A percentile compares a stretch with the other conserved stretches of the same genome.
These are phyloP conservation scores for Fusarium euwallaceae DNA, from an alignment of 2,329 filamentous ascomycete species.

Conservation along the genomic window DNA sequence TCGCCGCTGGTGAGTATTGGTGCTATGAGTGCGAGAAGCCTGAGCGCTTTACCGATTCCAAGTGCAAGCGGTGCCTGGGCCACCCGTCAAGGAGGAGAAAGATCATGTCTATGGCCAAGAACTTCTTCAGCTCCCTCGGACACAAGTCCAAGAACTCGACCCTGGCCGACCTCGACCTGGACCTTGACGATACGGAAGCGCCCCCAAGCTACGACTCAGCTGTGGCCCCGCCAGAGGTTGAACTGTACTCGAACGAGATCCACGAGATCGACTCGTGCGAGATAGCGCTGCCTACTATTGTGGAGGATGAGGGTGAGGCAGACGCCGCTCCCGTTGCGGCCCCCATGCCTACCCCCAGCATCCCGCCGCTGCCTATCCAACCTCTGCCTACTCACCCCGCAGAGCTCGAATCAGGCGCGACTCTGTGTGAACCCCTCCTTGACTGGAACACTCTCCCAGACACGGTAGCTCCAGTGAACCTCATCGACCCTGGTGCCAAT, in stretches of 20 bases:
- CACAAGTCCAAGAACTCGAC: conserved; percentile 58
- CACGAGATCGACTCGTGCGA: conserved; percentile 66
- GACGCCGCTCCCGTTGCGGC: conserved; percentile 35
- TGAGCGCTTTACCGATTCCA: conserved; percentile 65
- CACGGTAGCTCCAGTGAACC: conserved; percentile 44
- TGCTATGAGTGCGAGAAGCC: conserved; percentile 67
- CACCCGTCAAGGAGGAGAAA: conserved; percentile 65
- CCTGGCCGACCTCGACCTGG: conserved; percentile 43
- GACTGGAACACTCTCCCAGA: conserved; percentile 46
- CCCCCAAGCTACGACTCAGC: conserved; percentile 63
- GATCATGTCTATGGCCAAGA: conserved; percentile 66
- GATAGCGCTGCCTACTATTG: conserved; percentile 51
- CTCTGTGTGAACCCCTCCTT: conserved; percentile 39
- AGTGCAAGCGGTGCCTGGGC: conserved; percentile 64
- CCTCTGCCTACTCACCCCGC: conserved; percentile 41
- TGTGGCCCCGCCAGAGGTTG: conserved; percentile 51
- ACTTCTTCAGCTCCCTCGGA: conserved; percentile 66
- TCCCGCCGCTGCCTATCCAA: conserved; percentile 39
- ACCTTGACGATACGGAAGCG: conserved; percentile 52
- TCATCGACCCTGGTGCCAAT: conserved; percentile 35
- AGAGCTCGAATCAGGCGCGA: conserved; percentile 44
- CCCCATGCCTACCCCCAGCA: conserved; percentile 25
- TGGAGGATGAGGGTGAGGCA: conserved; percentile 44
- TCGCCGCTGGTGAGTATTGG: conserved; percentile 66
- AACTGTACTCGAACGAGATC: conserved; percentile 65